Evolutionary conservation across 768 basidiomycete species (phyloP), one percentile per base, ranked within the genome.

Genomic region (Phylloporus rhodoxanthus): DNA sequence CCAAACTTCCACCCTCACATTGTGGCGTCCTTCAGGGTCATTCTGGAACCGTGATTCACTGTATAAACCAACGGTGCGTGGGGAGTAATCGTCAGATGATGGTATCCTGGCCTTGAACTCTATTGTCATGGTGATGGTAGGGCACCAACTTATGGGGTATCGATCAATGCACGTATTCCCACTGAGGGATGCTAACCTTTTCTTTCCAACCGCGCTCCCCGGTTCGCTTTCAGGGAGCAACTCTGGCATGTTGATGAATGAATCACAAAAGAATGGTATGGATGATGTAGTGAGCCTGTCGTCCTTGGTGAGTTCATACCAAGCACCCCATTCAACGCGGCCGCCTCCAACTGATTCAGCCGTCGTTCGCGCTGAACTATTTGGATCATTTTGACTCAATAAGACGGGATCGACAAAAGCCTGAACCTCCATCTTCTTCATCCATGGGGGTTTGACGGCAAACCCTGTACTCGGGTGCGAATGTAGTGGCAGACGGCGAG

Each of bases 41-140:
- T 74, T 73, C 50, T 79, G 57, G 59, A 83, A 85, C 7, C 70
- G 71, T 1, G 78, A 73, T 13, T 66, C 65, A 15, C 75, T 72
- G 58, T 80, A 84, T 3, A 85, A 19, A 1, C 78, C 83, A 8
- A 84, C 77, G 0, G 79, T 82, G 9, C 80, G 75, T 48, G 61
- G 53, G 1, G 82, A 71, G 58, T 78, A 67, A 9, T 58, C 55
- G 21, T 53, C 52, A 4, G 70, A 72, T 11, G 74, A 67, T 7
- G 82, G 79, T 33, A 85, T 72, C 11, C 77, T 77, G 29, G 73
- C 72, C 57, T 82, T 84, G 71, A 83, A 86, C 53, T 85, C 82
- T 20, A 86, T 53, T 1, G 76, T 68, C 51, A 85, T 68, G 0
- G 74, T 72, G 67, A 86, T 71, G 0, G 85, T 86, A 13, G 82